A percentile compares a stretch with the other conserved stretches of the same genome.
Conservation (phyloP, 495 filamentous ascomycete species). For the Penicillium psychrofluorescens region DNA sequence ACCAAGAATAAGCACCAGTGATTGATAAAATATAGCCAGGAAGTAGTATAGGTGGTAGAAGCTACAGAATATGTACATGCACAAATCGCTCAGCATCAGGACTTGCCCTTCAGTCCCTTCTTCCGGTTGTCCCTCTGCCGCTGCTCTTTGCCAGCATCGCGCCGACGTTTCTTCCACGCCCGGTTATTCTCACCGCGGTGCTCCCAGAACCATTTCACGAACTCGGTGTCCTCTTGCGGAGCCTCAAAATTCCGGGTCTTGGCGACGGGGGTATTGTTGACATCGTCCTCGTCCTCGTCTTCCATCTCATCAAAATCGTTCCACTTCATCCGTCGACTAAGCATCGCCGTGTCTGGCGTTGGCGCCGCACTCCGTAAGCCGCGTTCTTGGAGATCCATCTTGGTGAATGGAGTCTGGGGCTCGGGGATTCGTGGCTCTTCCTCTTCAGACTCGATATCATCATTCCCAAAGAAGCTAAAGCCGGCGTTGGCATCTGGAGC, state of each 20-base stretch:
- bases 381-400: constrained; percentile 66
- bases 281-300: constrained; percentile 29
- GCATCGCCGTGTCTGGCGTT: constrained; percentile 87
- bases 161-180: constrained; percentile 80
- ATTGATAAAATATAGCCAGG: too few relatives aligned
- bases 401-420: constrained; percentile 75
- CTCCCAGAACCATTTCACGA: constrained; percentile 90
- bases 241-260: constrained; percentile 19
- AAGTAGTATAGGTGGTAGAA: not conserved
- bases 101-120: constrained; percentile 43
- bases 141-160: constrained; percentile 77
- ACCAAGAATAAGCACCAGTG: too few relatives aligned
- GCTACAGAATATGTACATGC: constrained; percentile 1
- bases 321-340: constrained; percentile 33
- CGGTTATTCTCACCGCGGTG: constrained; percentile 82
- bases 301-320: constrained; percentile 7
- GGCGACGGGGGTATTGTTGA: constrained; percentile 22
- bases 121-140: constrained; percentile 76
- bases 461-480: constrained; percentile 58
- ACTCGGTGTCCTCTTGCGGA: constrained; percentile 51
- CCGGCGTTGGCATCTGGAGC: constrained; percentile 40
- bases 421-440: constrained; percentile 29
- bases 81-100: constrained; percentile 10
- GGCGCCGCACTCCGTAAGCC: constrained; percentile 78
- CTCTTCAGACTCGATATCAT: constrained; percentile 43